Conservation (phyloP, 306 rosid species). For the Ochetophila trinervis region DNA sequence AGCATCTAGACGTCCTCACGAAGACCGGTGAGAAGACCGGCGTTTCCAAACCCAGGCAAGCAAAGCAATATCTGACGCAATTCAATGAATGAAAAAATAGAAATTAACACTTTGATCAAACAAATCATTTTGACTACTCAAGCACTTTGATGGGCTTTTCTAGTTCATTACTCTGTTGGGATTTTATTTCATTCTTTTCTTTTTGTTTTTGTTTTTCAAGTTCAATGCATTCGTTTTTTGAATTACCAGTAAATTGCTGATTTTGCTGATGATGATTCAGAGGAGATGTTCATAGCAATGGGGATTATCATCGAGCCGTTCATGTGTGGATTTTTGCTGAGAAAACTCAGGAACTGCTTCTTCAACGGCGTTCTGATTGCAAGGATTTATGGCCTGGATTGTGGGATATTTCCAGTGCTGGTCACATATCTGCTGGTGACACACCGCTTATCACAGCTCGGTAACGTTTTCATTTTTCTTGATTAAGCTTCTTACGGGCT, state of each 20-base stretch:
- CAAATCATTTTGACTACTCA: too few relatives aligned
- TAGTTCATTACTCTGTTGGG: background rate
- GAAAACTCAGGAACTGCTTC: conserved; percentile 67
- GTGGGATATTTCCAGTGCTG: conserved; percentile 97
- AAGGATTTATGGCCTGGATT: conserved; percentile 84
- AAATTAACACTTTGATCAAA: too few relatives aligned
- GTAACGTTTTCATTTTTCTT: conserved; percentile 36
- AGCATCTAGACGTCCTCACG: conserved; percentile 71
- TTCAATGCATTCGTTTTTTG: background rate
- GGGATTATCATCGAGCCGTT: conserved; percentile 95
- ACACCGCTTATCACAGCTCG: conserved; percentile 71
- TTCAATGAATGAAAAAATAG: too few relatives aligned
- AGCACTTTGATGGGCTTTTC: too few relatives aligned
- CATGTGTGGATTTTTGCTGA: conserved; percentile 90
- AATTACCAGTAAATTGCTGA: background rate
- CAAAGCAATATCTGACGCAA: background rate
- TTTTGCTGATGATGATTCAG: conserved; percentile 25
- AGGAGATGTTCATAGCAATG: conserved; percentile 76
- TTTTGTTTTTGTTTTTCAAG: background rate
- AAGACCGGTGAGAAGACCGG: conserved; percentile 63
- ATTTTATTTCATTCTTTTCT: background rate
- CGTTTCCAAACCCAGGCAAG: conserved; percentile 66
- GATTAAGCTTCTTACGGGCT: background rate
- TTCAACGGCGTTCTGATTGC: conserved; percentile 75
- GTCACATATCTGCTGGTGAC: conserved; percentile 82